Conservation (phyloP, 1,284 basidiomycete genomes). For the Cutaneotrichosporon cavernicola region DNA sequence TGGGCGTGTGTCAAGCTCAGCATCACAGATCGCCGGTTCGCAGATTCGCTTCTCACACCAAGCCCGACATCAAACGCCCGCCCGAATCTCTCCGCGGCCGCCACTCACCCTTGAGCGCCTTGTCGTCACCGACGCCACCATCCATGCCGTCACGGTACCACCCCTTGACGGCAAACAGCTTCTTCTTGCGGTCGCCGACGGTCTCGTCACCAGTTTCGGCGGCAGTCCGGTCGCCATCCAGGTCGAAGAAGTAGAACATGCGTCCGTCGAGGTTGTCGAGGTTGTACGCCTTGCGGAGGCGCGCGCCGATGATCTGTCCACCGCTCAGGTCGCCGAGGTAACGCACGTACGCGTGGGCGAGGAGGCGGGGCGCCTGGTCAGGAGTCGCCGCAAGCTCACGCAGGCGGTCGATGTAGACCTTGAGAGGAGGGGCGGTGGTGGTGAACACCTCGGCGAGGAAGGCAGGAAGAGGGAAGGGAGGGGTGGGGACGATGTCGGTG, state of each 20-base stretch:
- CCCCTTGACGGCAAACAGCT: constrained; percentile 68
- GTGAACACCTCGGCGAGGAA: constrained; percentile 49
- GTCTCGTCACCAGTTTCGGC: constrained; percentile 57
- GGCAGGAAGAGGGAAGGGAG: constrained; percentile 57
- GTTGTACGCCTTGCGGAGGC: constrained; percentile 65
- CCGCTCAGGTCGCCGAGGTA: constrained; percentile 84
- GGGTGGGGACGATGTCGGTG: constrained; percentile 54
- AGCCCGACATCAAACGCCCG: background rate
- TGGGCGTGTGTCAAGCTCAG: background rate
- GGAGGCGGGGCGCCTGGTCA: constrained; percentile 60
- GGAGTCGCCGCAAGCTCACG: constrained; percentile 58
- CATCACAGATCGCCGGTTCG: background rate
- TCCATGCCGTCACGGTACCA: constrained; percentile 76
- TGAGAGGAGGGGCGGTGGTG: constrained; percentile 59
- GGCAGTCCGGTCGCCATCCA: constrained; percentile 46
- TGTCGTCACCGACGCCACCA: constrained; percentile 57
- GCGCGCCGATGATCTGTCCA: constrained; percentile 69
- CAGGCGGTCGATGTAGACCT: constrained; percentile 58
- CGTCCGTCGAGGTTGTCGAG: constrained; percentile 61
- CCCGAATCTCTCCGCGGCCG: background rate
- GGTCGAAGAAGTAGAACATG: constrained; percentile 71
- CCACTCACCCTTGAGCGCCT: constrained; percentile 60
- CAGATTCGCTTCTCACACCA: background rate
- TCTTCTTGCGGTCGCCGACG: constrained; percentile 36
- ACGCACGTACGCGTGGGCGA: constrained; percentile 77